Evolutionary conservation across 257 asterid species (phyloP).

Genomic region (Nicotiana benthamiana): DNA sequence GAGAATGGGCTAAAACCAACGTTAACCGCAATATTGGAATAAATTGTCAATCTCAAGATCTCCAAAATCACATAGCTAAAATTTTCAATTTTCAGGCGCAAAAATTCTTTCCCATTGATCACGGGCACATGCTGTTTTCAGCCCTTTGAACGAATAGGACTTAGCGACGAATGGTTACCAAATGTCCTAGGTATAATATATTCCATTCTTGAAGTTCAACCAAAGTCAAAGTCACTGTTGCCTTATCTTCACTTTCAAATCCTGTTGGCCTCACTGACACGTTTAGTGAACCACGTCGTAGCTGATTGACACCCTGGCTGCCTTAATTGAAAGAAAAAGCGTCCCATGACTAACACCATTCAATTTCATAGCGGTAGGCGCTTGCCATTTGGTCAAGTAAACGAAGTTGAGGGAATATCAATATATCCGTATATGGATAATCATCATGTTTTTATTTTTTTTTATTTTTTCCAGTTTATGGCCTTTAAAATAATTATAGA

Average conservation of each 20-base stretch:
- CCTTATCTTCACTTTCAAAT: background rate
- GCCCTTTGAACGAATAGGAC: conserved; percentile 5
- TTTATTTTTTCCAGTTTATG: background rate
- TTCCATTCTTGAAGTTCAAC: background rate
- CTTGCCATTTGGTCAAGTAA: conserved; percentile 19
- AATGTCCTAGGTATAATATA: conserved; percentile 4
- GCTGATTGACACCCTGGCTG: conserved; percentile 19
- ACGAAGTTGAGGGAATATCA: background rate
- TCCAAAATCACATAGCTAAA: conserved; percentile 15
- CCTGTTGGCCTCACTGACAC: background rate
- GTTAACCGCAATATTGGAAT: background rate
- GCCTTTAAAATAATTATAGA: background rate
- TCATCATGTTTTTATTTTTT: conserved; percentile 16
- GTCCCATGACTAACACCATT: conserved; percentile 13
- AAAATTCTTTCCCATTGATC: conserved; percentile 18
- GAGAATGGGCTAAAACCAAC: background rate
- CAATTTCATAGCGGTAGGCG: conserved; percentile 13
- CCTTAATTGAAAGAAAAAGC: conserved; percentile 21
- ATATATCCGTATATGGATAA: conserved; percentile 63
- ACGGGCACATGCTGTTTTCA: background rate
- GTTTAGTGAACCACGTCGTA: background rate
- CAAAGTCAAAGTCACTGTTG: background rate
- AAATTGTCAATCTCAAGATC: background rate
- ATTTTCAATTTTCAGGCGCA: background rate
- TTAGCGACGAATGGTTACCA: background rate